Percentiles rank a stretch among this genome's conserved stretches.
phyloP scores from a whole-genome alignment of 371 early-diverging fungal genomes.

The Rhizomucor miehei region DNA sequence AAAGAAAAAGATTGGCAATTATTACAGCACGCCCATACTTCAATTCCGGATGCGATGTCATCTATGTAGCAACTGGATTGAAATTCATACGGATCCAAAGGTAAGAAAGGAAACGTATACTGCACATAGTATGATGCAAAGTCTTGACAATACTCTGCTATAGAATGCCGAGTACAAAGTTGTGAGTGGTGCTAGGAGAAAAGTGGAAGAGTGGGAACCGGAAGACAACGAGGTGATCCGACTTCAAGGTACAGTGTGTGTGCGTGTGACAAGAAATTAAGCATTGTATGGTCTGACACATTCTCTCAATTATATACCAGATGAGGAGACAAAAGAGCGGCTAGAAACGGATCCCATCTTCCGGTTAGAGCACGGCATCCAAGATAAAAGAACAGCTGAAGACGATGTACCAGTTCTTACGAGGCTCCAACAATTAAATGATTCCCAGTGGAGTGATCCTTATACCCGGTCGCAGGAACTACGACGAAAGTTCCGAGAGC shows the following conservation, averaged over 20 bases:
- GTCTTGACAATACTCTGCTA: background rate
- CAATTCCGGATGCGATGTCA: conserved; percentile 94
- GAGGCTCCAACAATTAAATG: conserved; percentile 58
- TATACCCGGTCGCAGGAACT: conserved; percentile 70
- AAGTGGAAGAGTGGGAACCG: conserved; percentile 73
- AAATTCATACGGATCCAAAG: conserved; percentile 95
- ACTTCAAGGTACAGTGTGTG: conserved; percentile 36
- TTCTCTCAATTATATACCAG: conserved; percentile 21
- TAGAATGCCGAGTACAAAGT: conserved; percentile 81
- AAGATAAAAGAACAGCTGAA: conserved; percentile 54
- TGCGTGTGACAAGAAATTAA: background rate
- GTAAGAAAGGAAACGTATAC: conserved; percentile 39
- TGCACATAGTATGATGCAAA: no score
- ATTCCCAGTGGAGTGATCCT: conserved; percentile 76
- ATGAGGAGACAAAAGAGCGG: conserved; percentile 55
- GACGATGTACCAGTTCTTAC: conserved; percentile 52
- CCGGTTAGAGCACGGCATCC: conserved; percentile 63
- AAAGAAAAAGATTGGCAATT: conserved; percentile 89
- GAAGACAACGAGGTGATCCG: conserved; percentile 69
- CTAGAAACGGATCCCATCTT: conserved; percentile 65
- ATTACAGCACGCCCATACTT: conserved; percentile 84
- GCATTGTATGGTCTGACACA: background rate
- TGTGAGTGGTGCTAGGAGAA: conserved; percentile 72
- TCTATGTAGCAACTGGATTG: conserved; percentile 83
- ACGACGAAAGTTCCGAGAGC: conserved; percentile 71